These are phyloP conservation scores for Collybiopsis confluens DNA, from an alignment of 768 basidiomycete genomes.

Conservation along the genomic window DNA sequence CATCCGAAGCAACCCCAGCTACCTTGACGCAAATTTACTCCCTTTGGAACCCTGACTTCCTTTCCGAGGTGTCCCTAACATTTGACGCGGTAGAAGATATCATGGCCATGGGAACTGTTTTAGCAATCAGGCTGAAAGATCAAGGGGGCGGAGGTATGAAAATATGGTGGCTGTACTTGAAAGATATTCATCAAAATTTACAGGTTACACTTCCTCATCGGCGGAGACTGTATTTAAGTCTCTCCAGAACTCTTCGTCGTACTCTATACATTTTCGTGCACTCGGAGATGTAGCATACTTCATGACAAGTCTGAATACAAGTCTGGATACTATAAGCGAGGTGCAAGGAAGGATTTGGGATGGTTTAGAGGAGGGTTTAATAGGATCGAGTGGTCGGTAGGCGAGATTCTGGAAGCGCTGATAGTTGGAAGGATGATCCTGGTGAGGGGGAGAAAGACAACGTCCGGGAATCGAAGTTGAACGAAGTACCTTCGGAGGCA, in stretches of 20 bases:
- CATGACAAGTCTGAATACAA: slow-evolving; percentile 83
- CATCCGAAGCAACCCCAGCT: not conserved
- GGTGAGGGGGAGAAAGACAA: too few species aligned
- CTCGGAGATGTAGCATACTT: slow-evolving; percentile 91
- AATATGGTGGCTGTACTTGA: too few species aligned
- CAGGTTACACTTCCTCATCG: slow-evolving; percentile 58
- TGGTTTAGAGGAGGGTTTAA: slow-evolving; percentile 13
- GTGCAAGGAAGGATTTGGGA: slow-evolving; percentile 62
- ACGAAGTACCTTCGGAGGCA: too few species aligned
- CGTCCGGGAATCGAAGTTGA: too few species aligned
- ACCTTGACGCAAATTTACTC: slow-evolving; percentile 58
- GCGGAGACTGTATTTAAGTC: slow-evolving; percentile 56
- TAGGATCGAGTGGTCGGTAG: too few species aligned
- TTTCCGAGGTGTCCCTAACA: slow-evolving; percentile 51
- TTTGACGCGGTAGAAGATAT: slow-evolving; percentile 58
- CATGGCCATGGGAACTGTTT: slow-evolving; percentile 86
- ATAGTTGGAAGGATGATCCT: too few species aligned
- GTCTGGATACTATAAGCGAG: slow-evolving; percentile 43
- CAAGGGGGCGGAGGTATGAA: slow-evolving; percentile 48
- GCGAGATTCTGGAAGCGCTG: too few species aligned
- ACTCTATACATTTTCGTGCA: slow-evolving; percentile 80
- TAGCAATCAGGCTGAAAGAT: slow-evolving; percentile 72
- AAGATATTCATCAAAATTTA: not conserved
- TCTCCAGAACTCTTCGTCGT: slow-evolving; percentile 46
- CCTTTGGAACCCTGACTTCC: slow-evolving; percentile 79